phyloP scores from a whole-genome alignment of 1,284 basidiomycete genomes.

The Pseudozyma sp. region DNA sequence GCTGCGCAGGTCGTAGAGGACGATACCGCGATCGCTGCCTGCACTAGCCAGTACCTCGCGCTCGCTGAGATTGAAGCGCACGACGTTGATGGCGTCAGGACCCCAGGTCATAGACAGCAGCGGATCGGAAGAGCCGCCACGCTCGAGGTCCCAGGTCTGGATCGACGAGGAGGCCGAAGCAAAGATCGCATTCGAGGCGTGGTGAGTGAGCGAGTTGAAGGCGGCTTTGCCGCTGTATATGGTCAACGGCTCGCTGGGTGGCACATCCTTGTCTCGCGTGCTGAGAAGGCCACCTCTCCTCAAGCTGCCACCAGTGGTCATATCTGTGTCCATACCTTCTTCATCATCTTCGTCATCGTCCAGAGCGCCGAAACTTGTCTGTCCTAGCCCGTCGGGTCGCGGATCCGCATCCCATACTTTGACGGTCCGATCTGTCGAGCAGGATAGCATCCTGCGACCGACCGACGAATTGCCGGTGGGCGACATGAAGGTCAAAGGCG shows the following conservation, averaged over 20 bases:
- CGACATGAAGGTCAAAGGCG: conserved; percentile 72
- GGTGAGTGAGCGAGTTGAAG: conserved; percentile 89
- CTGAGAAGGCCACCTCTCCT: conserved; percentile 57
- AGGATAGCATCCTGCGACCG: conserved; percentile 80
- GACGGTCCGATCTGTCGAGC: conserved; percentile 88
- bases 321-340: conserved; percentile 51
- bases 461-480: conserved; percentile 55
- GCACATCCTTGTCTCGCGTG: conserved; percentile 47
- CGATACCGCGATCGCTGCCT: conserved; percentile 93
- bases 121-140: conserved; percentile 75
- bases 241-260: conserved; percentile 60
- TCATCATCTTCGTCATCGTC: conserved; percentile 64
- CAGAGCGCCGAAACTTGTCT: conserved; percentile 56
- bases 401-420: conserved; percentile 83
- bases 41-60: conserved; percentile 91
- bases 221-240: conserved; percentile 63
- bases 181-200: conserved; percentile 85
- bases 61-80: conserved; percentile 94
- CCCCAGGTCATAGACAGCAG: conserved; percentile 65
- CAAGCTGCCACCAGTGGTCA: conserved; percentile 55
- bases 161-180: conserved; percentile 93
- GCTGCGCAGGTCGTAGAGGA: conserved; percentile 93
- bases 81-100: conserved; percentile 84
- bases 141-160: conserved; percentile 97
- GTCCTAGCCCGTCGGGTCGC: conserved; percentile 66